These are phyloP conservation scores for Epithele typhae DNA, from an alignment of 768 basidiomycete species.

Conservation along the genomic window DNA sequence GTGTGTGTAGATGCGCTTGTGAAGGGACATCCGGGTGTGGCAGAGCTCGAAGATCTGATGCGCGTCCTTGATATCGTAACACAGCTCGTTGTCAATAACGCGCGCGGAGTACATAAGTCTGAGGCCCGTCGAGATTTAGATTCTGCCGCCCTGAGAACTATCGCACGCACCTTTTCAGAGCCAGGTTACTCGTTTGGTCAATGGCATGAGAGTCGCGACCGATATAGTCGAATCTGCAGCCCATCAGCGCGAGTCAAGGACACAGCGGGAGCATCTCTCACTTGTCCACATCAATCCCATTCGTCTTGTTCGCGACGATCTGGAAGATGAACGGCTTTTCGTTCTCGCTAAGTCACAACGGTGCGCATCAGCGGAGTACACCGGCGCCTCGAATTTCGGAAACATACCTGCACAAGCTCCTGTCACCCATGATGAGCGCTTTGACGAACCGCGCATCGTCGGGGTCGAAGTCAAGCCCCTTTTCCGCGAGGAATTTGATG, in stretches of 20 bases:
- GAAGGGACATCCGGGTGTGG: conserved; percentile 70
- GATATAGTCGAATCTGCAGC: conserved; percentile 79
- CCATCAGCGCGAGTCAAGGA: neutral
- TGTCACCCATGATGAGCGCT: conserved; percentile 71
- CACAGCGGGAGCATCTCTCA: conserved; percentile 24
- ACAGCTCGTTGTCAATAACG: conserved; percentile 71
- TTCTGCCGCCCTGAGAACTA: neutral
- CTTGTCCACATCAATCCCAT: conserved; percentile 89
- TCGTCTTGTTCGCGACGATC: conserved; percentile 77
- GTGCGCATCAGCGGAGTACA: too few species aligned
- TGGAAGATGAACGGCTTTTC: conserved; percentile 79
- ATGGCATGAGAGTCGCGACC: conserved; percentile 68
- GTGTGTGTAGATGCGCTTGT: conserved; percentile 80
- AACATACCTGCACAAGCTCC: conserved; percentile 47
- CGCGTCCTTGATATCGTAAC: conserved; percentile 79
- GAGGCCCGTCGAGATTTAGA: neutral
- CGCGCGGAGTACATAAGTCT: conserved; percentile 74
- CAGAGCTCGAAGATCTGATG: conserved; percentile 74
- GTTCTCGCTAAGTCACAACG: conserved; percentile 1
- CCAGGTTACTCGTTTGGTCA: conserved; percentile 55
- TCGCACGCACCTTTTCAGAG: conserved; percentile 37
- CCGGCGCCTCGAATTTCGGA: too few species aligned
- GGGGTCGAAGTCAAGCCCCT: conserved; percentile 43
- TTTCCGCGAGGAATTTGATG: conserved; percentile 49
- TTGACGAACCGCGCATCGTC: conserved; percentile 63